Evolutionary conservation across 169 alveolate species (phyloP).

Genomic region (Theileria annulata): DNA sequence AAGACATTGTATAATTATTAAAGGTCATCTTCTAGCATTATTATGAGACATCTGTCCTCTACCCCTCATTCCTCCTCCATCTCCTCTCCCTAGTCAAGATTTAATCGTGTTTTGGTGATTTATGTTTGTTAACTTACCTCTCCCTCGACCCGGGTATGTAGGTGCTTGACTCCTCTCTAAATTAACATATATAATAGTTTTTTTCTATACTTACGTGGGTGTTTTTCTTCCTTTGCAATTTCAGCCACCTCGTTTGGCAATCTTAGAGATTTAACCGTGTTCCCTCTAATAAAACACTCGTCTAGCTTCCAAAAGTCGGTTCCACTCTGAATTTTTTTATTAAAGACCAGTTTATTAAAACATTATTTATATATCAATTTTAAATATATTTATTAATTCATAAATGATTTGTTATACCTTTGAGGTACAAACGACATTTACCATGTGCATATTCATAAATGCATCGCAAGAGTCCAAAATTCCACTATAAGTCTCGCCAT

Average conservation of each 20-base stretch:
- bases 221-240: constrained; percentile 77
- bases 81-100: constrained; percentile 24
- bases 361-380: no score
- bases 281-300: constrained; percentile 83
- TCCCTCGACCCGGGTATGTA: constrained; percentile 14
- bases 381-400: no score
- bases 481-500: constrained; percentile 85
- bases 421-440: constrained; percentile 82
- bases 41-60: background rate
- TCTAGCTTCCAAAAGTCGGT: constrained; percentile 78
- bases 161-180: background rate
- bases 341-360: background rate
- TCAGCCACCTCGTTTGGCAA: constrained; percentile 79
- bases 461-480: constrained; percentile 79
- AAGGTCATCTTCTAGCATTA: constrained; percentile 14
- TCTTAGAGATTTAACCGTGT: constrained; percentile 81
- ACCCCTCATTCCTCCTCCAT: constrained; percentile 26
- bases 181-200: background rate
- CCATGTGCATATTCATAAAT: constrained; percentile 82
- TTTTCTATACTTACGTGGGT: constrained; percentile 40
- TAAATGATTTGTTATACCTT: constrained; percentile 35
- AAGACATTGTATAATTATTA: background rate
- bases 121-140: constrained; percentile 18
- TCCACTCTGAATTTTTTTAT: constrained; percentile 63
- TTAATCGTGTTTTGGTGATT: background rate